Evolutionary conservation across 2,329 filamentous ascomycete genomes (phyloP), one percentile per base, ranked within the genome.

Genomic region (Neofusicoccum sp.): DNA sequence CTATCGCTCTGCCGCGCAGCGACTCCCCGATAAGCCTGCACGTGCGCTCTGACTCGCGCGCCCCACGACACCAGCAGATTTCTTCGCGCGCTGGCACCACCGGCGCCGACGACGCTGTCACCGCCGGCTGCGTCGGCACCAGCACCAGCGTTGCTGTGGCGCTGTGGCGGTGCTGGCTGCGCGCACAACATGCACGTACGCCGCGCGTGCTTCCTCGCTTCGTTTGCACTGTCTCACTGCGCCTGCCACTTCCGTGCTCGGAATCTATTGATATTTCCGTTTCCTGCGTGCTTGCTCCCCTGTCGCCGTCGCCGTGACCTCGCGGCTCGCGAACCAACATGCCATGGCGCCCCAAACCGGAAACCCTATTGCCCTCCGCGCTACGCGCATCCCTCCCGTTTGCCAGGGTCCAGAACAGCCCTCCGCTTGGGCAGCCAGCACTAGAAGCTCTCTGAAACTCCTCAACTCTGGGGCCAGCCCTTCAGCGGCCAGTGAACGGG

Each of bases 401-500:
- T 16, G 7, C 4, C 14, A 40, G 38, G 38, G 14, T 40, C 7
- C 11, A 6, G 14, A 6, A 51, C 20, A n/a, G 36, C 31, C 31
- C 31, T 14, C 9, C 33, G 9, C 7, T 9, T 31, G 12, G 30
- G 9, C 20, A 20, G 20, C 9, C 6, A 28, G 41, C 16, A 47
- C 26, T 16, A 14, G 4, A 8, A 7, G 8, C 11, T 40, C 20
- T 16, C 20, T 20, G 20, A 20, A 20, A 20, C 20, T 20, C 20
- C 20, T 20, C 20, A 20, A 20, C 2, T 2, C 20, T 20, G 34
- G n/a, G 34, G 9, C 20, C 20, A 20, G 20, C 20, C 26, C 16
- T 65, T 75, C 70, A 76, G 67, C 73, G 73, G 63, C 73, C 73
- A 62, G 73, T 75, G 63, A 76, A 65, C 3, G 71, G 71, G 48